Base-by-base conservation (phyloP, 176 grass and related monocot genomes). In the Oryza glaberrima region DNA sequence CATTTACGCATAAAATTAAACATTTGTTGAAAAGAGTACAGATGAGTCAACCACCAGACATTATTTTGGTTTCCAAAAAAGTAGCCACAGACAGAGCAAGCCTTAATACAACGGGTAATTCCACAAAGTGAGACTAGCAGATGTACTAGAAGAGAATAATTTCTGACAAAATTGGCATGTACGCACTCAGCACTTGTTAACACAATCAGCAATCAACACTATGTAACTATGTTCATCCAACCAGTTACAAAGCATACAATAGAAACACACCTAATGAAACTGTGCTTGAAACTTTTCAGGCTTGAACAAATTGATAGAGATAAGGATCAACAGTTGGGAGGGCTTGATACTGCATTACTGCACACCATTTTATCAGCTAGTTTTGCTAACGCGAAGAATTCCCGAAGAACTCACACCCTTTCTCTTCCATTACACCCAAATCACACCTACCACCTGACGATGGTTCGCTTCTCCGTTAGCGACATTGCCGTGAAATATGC, bases 201-300 rank as follows among this genome's bases (percentile, higher is more conserved):
- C 54, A n/a, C 6, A 20, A 58, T 58, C 3, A 25, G n/a, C 20
- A 80, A 86, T 75, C 41, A 75, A 46, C 30, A 81, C 23, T 77
- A 63, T 61, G 35, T 28, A n/a, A 81, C 23, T 77, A 63, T 61
- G 35, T 28, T 9, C 76, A 64, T 65, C n/a, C 11, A 79, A 73
- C 20, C 35, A 77, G 48, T 82, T 70, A 48, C 65, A 34, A 47
- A 70, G 17, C 8, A 36, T 36, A 63, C 11, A 69, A 43, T 75
- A 69, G 54, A 70, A 36, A 60, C 35, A 77, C 61, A 44, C 19
- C 23, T 45, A 82, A 82, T 88, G 28, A 30, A 25, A 70, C 56
- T 60, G 5, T 28, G 26, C 6, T 38, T 40, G 28, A 46, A 71
- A 71, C 65, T 77, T 77, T 77, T 61, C 49, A 47, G 40, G 44